Base-by-base conservation (phyloP, 2,329 filamentous ascomycete genomes). In the Cadophora sp. region DNA sequence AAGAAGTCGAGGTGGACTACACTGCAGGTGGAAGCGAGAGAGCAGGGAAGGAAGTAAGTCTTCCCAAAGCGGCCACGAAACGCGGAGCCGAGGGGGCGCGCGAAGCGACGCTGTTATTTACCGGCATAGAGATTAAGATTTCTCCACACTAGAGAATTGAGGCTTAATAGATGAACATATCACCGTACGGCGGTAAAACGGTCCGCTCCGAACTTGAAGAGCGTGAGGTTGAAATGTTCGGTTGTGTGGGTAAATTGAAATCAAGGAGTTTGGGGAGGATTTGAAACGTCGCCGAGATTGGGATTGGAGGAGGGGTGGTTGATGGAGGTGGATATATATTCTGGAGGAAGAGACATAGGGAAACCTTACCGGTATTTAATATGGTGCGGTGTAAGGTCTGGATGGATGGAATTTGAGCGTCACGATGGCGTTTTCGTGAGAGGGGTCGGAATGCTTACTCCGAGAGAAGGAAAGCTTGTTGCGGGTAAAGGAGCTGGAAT, bases 381-480 rank as follows among this genome's bases (percentile, higher is more conserved):
- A 7, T 39, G 33, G 9, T 39, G 30, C 13, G 20, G 20, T 20
- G 18, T 22, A 39, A 39, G 33, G 33, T 56, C 33, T 56, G 53
- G 4, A 5, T 56, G n/a, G 53, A 36, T 56, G n/a, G 30, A n/a
- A 11, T 56, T 22, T 39, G 33, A 36, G n/a, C 33, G 27, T n/a
- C 20, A 20, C 6, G 18, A 22, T 56, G 9, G 33, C 33, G 8
- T 39, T 39, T 22, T 39, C 16, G 24, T 36, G n/a, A 20, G 53
- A 39, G n/a, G 53, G 33, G 30, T 56, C 53, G 53, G 24, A 56
- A 56, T 39, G 18, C 53, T 56, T 56, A 30, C 53, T 56, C 53
- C 53, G 53, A 53, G 53, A 53, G 20, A 41, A 22, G 20, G 20
- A 45, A 59, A 59, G 56, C 56, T 59, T 59, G 56, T 59, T 16